phyloP scores from a whole-genome alignment of 306 rosid species.

The Malus orientalis region DNA sequence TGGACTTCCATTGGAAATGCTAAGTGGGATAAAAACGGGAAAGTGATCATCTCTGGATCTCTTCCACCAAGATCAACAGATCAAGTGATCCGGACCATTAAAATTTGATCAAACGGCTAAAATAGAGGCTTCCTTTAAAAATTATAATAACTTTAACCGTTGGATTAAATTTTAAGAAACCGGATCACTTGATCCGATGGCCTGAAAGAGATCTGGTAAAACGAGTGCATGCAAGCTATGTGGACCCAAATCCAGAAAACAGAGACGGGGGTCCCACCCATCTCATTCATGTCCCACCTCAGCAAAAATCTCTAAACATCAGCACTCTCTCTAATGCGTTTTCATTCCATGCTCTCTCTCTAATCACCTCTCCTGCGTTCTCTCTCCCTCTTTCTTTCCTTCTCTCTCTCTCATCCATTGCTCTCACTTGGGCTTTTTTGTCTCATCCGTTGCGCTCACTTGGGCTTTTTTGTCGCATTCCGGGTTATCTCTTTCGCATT shows the following conservation, averaged over 20 bases:
- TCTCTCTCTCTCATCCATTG: not conserved
- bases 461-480: constrained; percentile 18
- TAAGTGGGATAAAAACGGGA: too few relatives aligned
- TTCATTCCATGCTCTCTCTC: constrained; percentile 13
- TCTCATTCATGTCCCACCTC: not conserved
- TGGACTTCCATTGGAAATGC: too few relatives aligned
- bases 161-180: too few relatives aligned
- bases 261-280: not conserved
- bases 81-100: too few relatives aligned
- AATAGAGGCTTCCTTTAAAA: too few relatives aligned
- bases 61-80: too few relatives aligned
- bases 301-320: not conserved
- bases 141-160: too few relatives aligned
- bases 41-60: too few relatives aligned
- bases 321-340: not conserved
- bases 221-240: not conserved
- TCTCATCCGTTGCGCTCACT: constrained; percentile 3
- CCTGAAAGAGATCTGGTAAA: too few relatives aligned
- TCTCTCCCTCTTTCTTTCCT: not conserved
- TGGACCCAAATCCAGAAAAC: not conserved
- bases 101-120: too few relatives aligned
- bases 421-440: constrained; percentile 10
- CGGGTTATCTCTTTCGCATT: not conserved
- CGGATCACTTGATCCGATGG: accelerated
- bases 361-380: not conserved